Percentiles rank a stretch among this genome's conserved stretches.
Conservation (phyloP, 164 flowering plant species). For the Vitis rupestris region DNA sequence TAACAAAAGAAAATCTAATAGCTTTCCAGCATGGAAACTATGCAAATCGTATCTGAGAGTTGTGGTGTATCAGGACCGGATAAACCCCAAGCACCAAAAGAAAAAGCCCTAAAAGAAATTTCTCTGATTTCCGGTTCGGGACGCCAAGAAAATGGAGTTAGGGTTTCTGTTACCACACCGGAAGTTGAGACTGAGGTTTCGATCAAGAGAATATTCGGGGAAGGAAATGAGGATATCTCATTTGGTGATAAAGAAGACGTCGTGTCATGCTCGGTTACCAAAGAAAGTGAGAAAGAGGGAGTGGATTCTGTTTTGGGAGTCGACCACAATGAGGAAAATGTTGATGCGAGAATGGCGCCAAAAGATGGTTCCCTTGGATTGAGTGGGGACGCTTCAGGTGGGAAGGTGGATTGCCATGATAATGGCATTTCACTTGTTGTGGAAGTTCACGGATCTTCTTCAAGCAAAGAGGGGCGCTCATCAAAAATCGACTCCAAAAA, state of each 20-base stretch:
- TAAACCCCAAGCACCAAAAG: slow-evolving; percentile 10
- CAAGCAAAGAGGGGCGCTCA: neutral
- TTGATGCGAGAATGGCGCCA: neutral
- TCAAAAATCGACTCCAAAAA: slow-evolving; percentile 1
- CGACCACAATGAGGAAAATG: slow-evolving; percentile 4
- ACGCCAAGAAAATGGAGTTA: slow-evolving; percentile 20
- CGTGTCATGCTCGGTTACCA: neutral
- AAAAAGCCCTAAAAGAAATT: slow-evolving; percentile 5
- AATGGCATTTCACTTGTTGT: slow-evolving; percentile 15
- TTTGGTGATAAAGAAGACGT: neutral
- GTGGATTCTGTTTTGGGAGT: slow-evolving; percentile 8
- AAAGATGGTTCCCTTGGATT: neutral
- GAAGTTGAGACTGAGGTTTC: slow-evolving; percentile 12
- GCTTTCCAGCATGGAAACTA: slow-evolving; percentile 22
- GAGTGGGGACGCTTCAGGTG: slow-evolving; percentile 1
- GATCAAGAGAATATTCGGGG: neutral
- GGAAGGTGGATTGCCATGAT: slow-evolving; percentile 8
- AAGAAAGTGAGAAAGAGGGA: neutral
- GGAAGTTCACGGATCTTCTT: slow-evolving; percentile 3
- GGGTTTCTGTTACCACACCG: slow-evolving; percentile 14
- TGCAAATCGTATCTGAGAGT: slow-evolving; percentile 5
- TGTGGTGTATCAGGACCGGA: neutral
- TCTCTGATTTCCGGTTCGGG: slow-evolving; percentile 4
- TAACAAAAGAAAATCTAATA: neutral
- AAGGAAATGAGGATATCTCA: neutral